A percentile compares a stretch with the other conserved stretches of the same genome.
phyloP scores from a whole-genome alignment of 306 rosid species.

The Citrullus mucosospermus region DNA sequence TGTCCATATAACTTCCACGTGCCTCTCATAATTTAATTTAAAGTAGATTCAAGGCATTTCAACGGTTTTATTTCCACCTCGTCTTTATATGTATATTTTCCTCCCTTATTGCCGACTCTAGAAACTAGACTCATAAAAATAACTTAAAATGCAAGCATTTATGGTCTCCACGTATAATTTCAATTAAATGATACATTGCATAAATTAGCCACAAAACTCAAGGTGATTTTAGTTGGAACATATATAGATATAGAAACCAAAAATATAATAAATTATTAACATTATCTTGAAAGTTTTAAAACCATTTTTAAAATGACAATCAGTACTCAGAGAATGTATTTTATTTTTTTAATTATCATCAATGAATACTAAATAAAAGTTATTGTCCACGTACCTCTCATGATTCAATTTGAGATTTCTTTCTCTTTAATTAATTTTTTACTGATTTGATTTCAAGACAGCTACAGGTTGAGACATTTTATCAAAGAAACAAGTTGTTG shows the following conservation, averaged over 20 bases:
- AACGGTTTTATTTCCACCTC: background rate
- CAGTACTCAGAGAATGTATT: background rate
- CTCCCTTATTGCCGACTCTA: background rate
- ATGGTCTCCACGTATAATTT: background rate
- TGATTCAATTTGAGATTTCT: background rate
- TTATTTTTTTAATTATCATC: background rate
- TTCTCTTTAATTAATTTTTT: background rate
- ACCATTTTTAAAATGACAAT: background rate
- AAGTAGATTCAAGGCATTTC: too few species aligned
- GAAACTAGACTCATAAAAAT: background rate
- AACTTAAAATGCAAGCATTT: background rate
- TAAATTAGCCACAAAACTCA: background rate
- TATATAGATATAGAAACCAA: background rate
- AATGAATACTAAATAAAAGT: background rate
- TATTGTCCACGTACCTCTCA: background rate
- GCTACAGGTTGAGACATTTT: constrained; percentile 4
- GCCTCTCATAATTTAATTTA: too few species aligned
- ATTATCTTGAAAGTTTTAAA: background rate
- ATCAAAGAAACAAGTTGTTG: constrained; percentile 9
- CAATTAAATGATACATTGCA: background rate
- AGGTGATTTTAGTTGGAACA: background rate
- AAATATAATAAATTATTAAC: background rate
- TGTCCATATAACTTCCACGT: too few species aligned
- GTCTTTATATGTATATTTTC: background rate
- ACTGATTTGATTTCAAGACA: background rate